Base-by-base conservation (phyloP, 352 stramenopile species). In the Globisporangium spinosum region DNA sequence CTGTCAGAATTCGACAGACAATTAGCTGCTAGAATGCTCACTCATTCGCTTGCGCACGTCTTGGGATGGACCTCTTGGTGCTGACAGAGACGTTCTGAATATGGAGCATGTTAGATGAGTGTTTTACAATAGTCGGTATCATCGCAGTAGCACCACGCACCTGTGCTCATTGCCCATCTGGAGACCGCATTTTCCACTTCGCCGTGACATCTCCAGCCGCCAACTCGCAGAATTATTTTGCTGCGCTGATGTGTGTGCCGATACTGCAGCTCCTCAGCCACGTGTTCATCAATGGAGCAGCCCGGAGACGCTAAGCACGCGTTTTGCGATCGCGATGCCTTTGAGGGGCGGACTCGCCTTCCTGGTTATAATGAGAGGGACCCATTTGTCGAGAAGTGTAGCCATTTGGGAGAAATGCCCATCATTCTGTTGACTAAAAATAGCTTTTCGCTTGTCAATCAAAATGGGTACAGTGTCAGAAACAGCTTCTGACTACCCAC, bases 41-140 rank as follows among this genome's bases (percentile, higher is more conserved):
- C 77, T 70, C 77, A 85, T 85, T 69, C 76, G 74, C 62, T 81
- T 82, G 35, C 74, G 71, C 17, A 85, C 64, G 23, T 85, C 76
- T 25, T 81, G 74, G 0, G 69, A 78, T 43, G 71, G 72, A 17
- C 72, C 60, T 34, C 27, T 58, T 51, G 69, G 22, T 10, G 51
- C 29, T 3, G 60, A 32, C 2, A 64, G 6, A 2, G 70, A 63
- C 9, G 51, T 57, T 15, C 66, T 73, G 17, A 62, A n/a, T 6
- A 49, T 8, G 15, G 13, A 20, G 1, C 5, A 2, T 8, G 40
- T 20, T n/a, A 20, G 40, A 5, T 49, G 40, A 49, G 40, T 47
- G 4, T 15, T 43, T 12, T 43, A 15, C 35, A 6, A 17, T 43
- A 12, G 15, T 4, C 15, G 35, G 5, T 15, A 17, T 43, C 35